Base-by-base conservation (phyloP, 2,329 filamentous ascomycete genomes). In the Colletotrichum eremochloae region DNA sequence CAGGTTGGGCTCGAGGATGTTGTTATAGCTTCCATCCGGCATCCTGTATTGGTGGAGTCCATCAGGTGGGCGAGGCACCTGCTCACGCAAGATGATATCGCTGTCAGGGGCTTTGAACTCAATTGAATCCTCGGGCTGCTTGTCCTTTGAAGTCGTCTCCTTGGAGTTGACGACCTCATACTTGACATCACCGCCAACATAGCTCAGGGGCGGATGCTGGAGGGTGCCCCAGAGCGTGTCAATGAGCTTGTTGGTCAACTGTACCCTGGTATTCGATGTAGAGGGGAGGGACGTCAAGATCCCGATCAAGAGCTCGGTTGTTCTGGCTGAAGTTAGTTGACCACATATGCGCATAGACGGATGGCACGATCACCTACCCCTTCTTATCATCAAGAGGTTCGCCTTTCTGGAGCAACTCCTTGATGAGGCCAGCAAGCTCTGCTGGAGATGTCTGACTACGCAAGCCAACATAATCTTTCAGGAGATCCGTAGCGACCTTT, bases 1-100 rank as follows among this genome's bases (percentile, higher is more conserved):
- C 40, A 94, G 82, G 64, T 90, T 84, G 3, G 92, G 92, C 75
- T 88, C 84, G 29, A 90, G 81, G 61, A 90, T 85, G 76, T 90
- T 93, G 82, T 91, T 86, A 73, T 80, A 79, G 63, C 80, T 82
- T 33, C 80, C 78, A 78, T 87, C 77, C 74, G 84, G 79, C 72
- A 78, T 80, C 4, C 80, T 77, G 68, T 80, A 81, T 52, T 80
- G 74, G 55, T 79, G 76, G 14, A 82, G 70, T 12, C 82, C 82
- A 71, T 84, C 78, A 4, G 81, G 82, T 1, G 79, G 68, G n/a
- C 77, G 75, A 1, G 82, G 82, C 0, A 83, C 74, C 63, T 80
- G 74, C 69, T 82, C 81, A 1, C 81, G 81, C 0, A 84, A 76
- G 3, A 75, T 76, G 12, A 84, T 73, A 36, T 82, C 78, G 68